Conservation (phyloP, 352 stramenopile species). For the Globisporangium spiculum region DNA sequence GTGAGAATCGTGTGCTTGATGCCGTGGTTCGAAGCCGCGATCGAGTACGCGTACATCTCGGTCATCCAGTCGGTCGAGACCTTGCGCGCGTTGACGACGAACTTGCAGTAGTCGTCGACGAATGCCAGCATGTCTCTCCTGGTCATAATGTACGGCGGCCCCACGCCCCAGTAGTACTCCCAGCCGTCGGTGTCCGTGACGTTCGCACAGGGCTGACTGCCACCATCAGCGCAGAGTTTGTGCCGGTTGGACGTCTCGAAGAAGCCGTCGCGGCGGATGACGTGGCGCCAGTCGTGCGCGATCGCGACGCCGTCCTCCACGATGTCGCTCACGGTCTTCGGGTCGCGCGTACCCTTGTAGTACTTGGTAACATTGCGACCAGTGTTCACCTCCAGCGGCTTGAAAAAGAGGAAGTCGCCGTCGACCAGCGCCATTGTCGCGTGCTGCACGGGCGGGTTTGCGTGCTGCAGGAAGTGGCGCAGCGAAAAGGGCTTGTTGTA, state of each 20-base stretch:
- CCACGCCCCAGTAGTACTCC: constrained; percentile 44
- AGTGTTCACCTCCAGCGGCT: constrained; percentile 32
- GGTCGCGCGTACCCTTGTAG: constrained; percentile 30
- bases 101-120: constrained; percentile 49
- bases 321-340: constrained; percentile 31
- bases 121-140: constrained; percentile 33
- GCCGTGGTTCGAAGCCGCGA: constrained; percentile 42
- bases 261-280: constrained; percentile 41
- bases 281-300: constrained; percentile 44
- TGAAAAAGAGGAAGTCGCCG: constrained; percentile 22
- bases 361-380: constrained; percentile 36
- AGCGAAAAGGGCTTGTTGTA: constrained; percentile 32
- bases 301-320: constrained; percentile 40
- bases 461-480: constrained; percentile 25
- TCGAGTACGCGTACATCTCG: constrained; percentile 57
- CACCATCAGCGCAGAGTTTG: constrained; percentile 27
- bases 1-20: constrained; percentile 56
- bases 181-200: constrained; percentile 29
- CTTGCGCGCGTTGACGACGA: constrained; percentile 36
- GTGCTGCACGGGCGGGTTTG: constrained; percentile 23
- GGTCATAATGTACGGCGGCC: constrained; percentile 58
- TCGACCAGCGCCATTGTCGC: constrained; percentile 27
- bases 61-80: constrained; percentile 45
- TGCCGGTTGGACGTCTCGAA: constrained; percentile 7
- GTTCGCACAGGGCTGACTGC: constrained; percentile 23